phyloP scores from a whole-genome alignment of 1,284 basidiomycete genomes.

The Ustilago loliicola region DNA sequence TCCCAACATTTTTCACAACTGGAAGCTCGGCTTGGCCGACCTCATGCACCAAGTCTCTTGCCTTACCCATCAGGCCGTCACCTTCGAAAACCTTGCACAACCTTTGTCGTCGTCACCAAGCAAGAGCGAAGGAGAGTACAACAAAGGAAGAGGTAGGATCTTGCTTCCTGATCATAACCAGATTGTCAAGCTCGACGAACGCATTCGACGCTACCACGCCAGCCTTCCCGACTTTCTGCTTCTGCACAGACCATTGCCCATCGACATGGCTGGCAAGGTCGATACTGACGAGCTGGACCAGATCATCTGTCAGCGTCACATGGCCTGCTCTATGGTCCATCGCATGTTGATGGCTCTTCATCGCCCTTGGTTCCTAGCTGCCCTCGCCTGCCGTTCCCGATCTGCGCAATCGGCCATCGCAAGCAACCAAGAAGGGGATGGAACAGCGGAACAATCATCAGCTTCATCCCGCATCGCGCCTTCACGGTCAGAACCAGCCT shows the following conservation, averaged over 20 bases:
- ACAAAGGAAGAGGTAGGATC: not conserved
- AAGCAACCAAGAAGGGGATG: not conserved
- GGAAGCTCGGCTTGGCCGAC: conserved; percentile 41
- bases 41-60: conserved; percentile 39
- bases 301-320: conserved; percentile 41
- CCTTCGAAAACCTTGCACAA: conserved; percentile 2
- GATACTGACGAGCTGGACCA: conserved; percentile 32
- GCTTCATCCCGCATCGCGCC: not conserved
- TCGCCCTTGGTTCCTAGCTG: conserved; percentile 38
- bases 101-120: not conserved
- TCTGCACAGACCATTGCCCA: conserved; percentile 33
- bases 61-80: conserved; percentile 18
- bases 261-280: conserved; percentile 38
- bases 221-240: conserved; percentile 33
- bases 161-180: conserved; percentile 20
- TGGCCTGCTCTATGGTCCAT: conserved; percentile 40
- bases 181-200: conserved; percentile 31
- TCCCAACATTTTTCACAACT: conserved; percentile 41
- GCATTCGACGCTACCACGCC: conserved; percentile 41
- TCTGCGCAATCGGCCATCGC: not conserved
- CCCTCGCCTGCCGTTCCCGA: conserved; percentile 14
- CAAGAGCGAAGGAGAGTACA: not conserved
- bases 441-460: not conserved
- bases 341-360: conserved; percentile 41
- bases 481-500: not conserved